Percentiles rank a stretch among this genome's conserved stretches.
Conservation (phyloP, 2,329 filamentous ascomycete genomes). For the Aspergillus sp. region DNA sequence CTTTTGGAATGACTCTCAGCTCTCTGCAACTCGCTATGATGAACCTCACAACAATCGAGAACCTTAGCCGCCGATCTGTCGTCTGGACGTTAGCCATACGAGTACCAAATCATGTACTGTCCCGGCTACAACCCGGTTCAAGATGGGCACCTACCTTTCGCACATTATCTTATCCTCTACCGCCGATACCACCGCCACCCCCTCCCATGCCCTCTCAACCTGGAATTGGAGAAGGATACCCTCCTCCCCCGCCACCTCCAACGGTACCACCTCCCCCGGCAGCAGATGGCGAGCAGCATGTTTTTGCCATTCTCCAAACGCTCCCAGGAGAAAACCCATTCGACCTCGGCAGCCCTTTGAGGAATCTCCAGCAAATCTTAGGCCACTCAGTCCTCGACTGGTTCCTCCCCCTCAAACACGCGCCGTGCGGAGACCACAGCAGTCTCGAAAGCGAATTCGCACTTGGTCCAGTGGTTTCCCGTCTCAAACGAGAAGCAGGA, state of each 20-base stretch:
- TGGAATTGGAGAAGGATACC: constrained; percentile 24
- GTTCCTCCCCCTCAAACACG: constrained; percentile 75
- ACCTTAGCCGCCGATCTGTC: constrained; percentile 64
- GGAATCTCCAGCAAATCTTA: constrained; percentile 82
- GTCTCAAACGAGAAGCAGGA: constrained; percentile 56
- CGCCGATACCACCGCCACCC: constrained; percentile 25
- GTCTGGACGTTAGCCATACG: constrained; percentile 76
- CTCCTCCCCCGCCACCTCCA: constrained; percentile 41
- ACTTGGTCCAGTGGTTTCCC: constrained; percentile 65
- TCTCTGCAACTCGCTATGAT: constrained; percentile 70
- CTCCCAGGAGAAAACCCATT: constrained; percentile 81
- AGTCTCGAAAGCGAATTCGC: constrained; percentile 69
- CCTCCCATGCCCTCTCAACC: constrained; percentile 8
- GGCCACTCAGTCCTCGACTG: constrained; percentile 73
- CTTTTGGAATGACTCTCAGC: constrained; percentile 74
- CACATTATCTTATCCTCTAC: constrained; percentile 48
- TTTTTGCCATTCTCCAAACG: constrained; percentile 79
- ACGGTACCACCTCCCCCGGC: neutral
- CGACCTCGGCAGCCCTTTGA: constrained; percentile 67
- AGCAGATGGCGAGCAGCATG: constrained; percentile 57
- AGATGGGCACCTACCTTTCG: constrained; percentile 40
- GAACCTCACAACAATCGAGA: constrained; percentile 86
- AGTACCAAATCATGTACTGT: constrained; percentile 57
- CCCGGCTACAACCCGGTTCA: constrained; percentile 42
- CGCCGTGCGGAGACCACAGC: constrained; percentile 74